Evolutionary conservation across 1,284 basidiomycete species (phyloP), one percentile per base, ranked within the genome.

Genomic region (Trametes pubescens): DNA sequence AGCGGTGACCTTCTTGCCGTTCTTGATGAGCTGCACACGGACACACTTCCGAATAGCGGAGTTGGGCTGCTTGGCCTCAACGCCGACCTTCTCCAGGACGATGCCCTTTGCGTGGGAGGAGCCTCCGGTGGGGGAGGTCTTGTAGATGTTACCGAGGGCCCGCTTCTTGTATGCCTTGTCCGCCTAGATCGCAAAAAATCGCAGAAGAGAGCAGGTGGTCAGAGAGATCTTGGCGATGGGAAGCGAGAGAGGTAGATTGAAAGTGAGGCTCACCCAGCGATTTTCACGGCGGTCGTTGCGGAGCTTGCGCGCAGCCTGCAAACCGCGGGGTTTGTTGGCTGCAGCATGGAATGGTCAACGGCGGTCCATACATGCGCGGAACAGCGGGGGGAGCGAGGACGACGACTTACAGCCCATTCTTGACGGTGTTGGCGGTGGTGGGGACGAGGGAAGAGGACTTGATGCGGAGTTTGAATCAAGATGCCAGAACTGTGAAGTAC

Each of bases 31-130:
- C 79, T 99, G 98, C 68, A 99, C 98, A 86, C 98, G 95, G 73
- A 99, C 98, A 87, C 98, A 99, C 84, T 99, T 99, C 82, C 98
- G 95, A 81, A 99, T 99, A 80, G 98, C 98, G 78, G 98, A 99
- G 90, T 99, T 99, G 83, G 98, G 98, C 80, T 98, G 95, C 84
- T 97, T 97, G 76, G 95, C 95, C 81, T 94, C 92, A 69, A 94
- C 91, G 72, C 92, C 91, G 71, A 96, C 93, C 88, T 99, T 99
- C 86, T 99, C 98, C 69, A 99, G 92, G 70, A 99, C 98, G 79
- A 99, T 99, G 74, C 98, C 98, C 88, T 99, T 99, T 74, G 98
- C 98, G 83, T 99, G 98, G 74, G 98, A 99, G 61, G 96, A 97
- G 74, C 98, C 98, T 85, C 95, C 98, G 70, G 98, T 99, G 61